phyloP scores from a whole-genome alignment of 305 asterid genomes.

The Rubia tinctorum region DNA sequence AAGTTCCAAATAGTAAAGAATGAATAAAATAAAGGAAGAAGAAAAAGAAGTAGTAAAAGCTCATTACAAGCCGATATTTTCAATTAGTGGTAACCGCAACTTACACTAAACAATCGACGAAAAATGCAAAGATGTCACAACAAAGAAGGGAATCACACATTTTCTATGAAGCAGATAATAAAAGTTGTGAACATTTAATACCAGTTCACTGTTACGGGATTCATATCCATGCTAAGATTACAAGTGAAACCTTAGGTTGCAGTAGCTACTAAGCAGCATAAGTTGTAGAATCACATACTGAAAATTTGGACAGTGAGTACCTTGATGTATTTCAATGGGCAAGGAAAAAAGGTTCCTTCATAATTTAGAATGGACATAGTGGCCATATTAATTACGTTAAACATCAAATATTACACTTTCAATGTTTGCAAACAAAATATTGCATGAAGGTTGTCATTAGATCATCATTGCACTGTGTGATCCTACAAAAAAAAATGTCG shows the following conservation, averaged over 20 bases:
- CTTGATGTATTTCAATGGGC: not conserved
- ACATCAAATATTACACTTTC: not conserved
- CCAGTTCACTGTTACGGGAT: not conserved
- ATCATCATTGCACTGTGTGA: not conserved
- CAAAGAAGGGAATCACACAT: not conserved
- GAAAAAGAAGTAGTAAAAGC: not conserved
- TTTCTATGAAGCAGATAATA: not conserved
- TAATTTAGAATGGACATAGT: not conserved
- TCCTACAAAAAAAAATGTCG: not conserved
- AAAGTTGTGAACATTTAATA: not conserved
- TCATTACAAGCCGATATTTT: not conserved
- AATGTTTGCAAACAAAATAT: not conserved
- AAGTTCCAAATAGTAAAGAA: not conserved
- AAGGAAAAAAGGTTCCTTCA: not conserved
- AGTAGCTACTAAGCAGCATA: not conserved
- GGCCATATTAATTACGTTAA: not conserved
- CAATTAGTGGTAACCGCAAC: not conserved
- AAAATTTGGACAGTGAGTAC: not conserved
- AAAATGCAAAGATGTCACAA: not conserved
- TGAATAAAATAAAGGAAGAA: not conserved
- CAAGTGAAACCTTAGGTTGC: not conserved
- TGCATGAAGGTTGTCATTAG: not conserved
- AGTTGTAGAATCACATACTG: not conserved
- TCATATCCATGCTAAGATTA: not conserved
- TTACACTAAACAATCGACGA: not conserved